phyloP scores from a whole-genome alignment of 495 filamentous ascomycete species.

The Talaromyces liani region DNA sequence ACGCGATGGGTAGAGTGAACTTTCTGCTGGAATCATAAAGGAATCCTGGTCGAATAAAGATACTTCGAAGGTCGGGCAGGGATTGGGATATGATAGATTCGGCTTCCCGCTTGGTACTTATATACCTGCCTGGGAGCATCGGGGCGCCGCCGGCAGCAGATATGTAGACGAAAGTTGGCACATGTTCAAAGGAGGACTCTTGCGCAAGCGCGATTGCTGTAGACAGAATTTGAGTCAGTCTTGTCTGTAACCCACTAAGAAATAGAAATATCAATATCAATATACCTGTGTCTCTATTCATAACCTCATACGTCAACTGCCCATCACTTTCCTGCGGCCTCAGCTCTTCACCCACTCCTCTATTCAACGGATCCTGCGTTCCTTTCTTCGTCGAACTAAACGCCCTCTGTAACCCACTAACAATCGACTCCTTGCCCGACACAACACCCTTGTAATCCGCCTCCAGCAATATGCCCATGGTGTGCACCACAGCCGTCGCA shows the following conservation, averaged over 20 bases:
- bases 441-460: conserved; percentile 96
- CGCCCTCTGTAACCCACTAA: conserved; percentile 66
- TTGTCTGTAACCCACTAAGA: not conserved
- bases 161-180: conserved; percentile 72
- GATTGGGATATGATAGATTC: conserved; percentile 66
- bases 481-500: conserved; percentile 83
- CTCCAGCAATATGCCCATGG: conserved; percentile 92
- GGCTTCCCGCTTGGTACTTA: conserved; percentile 86
- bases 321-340: conserved; percentile 56
- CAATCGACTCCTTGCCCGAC: conserved; percentile 66
- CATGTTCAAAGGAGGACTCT: conserved; percentile 58
- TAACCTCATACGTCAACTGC: conserved; percentile 91
- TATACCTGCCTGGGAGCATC: conserved; percentile 75
- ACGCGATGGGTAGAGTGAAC: conserved; percentile 80
- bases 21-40: conserved; percentile 78
- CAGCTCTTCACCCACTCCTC: conserved; percentile 48
- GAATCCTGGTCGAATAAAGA: conserved; percentile 83
- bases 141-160: conserved; percentile 82
- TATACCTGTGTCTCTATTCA: conserved; percentile 82
- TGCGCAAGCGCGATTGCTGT: conserved; percentile 70
- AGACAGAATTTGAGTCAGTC: not conserved
- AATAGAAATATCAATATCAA: not conserved
- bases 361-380: conserved; percentile 58
- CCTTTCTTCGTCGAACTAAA: conserved; percentile 61
- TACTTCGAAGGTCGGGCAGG: conserved; percentile 64